Conservation (phyloP, 1,284 basidiomycete species). For the Xerocomus tenax region DNA sequence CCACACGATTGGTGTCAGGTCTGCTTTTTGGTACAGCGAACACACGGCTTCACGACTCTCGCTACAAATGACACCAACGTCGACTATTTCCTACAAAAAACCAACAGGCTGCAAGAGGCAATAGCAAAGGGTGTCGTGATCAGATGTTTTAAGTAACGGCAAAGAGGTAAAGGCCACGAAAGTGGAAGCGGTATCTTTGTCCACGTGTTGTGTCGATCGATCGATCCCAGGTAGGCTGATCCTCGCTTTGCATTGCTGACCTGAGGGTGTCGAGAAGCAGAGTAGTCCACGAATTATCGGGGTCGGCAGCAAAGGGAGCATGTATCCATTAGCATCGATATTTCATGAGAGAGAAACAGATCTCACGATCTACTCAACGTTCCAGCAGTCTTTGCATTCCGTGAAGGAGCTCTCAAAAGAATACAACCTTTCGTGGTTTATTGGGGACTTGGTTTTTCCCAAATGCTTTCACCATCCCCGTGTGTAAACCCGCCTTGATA, state of each 20-base stretch:
- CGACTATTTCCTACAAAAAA: neutral
- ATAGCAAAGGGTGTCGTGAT: neutral
- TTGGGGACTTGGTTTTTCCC: constrained; percentile 28
- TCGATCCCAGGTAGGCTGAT: neutral
- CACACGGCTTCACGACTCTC: neutral
- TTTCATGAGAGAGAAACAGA: neutral
- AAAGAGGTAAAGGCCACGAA: neutral
- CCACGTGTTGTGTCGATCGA: neutral
- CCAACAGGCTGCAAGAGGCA: neutral
- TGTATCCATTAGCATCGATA: neutral
- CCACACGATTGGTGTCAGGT: neutral
- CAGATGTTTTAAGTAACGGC: neutral
- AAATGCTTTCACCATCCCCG: constrained; percentile 39
- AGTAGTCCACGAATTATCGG: neutral
- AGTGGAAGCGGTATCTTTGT: neutral
- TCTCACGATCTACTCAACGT: neutral
- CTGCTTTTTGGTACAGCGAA: neutral
- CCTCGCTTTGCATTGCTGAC: neutral
- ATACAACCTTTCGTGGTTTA: constrained; percentile 47
- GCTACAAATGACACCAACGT: neutral
- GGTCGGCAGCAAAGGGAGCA: neutral
- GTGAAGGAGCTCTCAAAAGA: constrained; percentile 36
- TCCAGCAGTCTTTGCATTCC: neutral
- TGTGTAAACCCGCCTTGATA: constrained; percentile 39
- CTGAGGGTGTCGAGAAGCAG: neutral